These are phyloP conservation scores for Myrica gale DNA, from an alignment of 306 rosid species.

Conservation along the genomic window DNA sequence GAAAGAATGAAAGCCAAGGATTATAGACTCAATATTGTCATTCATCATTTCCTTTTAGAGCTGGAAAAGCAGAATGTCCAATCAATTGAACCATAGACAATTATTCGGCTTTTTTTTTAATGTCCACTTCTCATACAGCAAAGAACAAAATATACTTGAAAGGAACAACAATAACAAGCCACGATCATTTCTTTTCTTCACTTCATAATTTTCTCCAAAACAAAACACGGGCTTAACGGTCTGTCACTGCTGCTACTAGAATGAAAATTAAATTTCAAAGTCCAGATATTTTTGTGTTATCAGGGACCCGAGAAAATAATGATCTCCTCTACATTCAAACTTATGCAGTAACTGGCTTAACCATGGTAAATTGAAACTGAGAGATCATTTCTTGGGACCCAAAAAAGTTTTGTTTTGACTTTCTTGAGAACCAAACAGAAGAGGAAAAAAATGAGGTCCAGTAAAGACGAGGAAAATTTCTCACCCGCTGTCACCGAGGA, in stretches of 20 bases:
- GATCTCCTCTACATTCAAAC: too few species aligned
- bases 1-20: background rate
- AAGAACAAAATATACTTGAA: background rate
- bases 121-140: background rate
- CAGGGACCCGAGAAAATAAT: background rate
- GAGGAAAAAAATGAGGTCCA: background rate
- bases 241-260: too few species aligned
- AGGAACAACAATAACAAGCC: background rate
- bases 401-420: background rate
- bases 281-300: background rate
- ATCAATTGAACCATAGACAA: background rate
- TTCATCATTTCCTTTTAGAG: background rate
- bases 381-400: too few species aligned
- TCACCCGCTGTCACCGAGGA: conserved; percentile 18
- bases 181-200: background rate
- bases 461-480: background rate
- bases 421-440: background rate
- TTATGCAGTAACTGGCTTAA: too few species aligned
- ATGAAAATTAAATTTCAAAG: too few species aligned
- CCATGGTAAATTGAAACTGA: too few species aligned
- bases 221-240: background rate
- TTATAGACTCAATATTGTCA: background rate
- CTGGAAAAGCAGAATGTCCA: background rate
- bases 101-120: background rate
- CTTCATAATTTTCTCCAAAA: background rate